Conservation (phyloP, 805 yeast species). For the Cyberlindnera meyerae region DNA sequence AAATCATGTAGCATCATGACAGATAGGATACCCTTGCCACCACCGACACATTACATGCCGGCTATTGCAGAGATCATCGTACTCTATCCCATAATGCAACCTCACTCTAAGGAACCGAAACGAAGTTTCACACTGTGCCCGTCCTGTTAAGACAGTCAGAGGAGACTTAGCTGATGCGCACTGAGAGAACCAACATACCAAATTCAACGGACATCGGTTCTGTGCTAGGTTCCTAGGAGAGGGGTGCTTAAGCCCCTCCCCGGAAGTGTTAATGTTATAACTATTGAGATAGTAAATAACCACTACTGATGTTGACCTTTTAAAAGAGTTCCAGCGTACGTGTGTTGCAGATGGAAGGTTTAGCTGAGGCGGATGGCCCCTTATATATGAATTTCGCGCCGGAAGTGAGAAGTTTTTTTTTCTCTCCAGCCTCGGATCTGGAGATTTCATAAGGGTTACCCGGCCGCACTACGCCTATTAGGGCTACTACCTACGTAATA, state of each 20-base stretch:
- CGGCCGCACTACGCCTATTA: background rate
- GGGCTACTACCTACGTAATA: background rate
- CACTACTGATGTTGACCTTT: conserved; percentile 65
- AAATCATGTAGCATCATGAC: conserved; percentile 25
- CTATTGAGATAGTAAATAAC: conserved; percentile 63
- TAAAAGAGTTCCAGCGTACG: conserved; percentile 14
- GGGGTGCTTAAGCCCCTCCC: conserved; percentile 14
- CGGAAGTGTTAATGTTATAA: conserved; percentile 46
- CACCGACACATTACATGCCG: conserved; percentile 21
- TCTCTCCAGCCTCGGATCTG: background rate
- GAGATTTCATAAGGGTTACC: no score
- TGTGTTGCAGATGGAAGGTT: background rate
- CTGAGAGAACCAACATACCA: conserved; percentile 20
- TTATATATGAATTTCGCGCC: conserved; percentile 25
- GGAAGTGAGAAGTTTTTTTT: background rate
- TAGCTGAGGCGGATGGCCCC: conserved; percentile 19
- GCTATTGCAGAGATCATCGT: conserved; percentile 17
- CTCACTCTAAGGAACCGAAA: conserved; percentile 66
- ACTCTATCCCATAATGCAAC: conserved; percentile 25
- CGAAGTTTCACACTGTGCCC: conserved; percentile 68
- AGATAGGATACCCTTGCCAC: conserved; percentile 23
- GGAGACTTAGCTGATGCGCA: conserved; percentile 60
- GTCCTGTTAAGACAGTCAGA: conserved; percentile 69
- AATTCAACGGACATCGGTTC: conserved; percentile 22
- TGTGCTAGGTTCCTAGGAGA: conserved; percentile 28